Conservation (phyloP, 2,329 filamentous ascomycete species). For the Monilinia polystroma region DNA sequence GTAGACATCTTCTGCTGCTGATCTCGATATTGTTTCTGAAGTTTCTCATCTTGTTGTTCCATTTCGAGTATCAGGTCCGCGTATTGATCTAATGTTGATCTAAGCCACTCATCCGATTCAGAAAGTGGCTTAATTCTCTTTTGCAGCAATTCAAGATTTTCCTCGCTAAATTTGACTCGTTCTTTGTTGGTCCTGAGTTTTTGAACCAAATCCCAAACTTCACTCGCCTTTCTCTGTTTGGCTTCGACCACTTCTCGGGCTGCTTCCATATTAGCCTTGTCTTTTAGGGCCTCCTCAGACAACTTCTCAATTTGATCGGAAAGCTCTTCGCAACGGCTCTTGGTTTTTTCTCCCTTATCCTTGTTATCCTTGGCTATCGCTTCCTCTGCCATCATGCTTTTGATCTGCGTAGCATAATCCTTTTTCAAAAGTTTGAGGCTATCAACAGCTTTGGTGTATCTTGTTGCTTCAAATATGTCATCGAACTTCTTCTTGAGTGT, state of each 20-base stretch:
- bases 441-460: constrained; percentile 96
- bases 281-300: constrained; percentile 56
- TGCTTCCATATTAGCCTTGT: constrained; percentile 41
- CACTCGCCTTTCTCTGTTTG: constrained; percentile 70
- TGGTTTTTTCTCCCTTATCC: constrained; percentile 71
- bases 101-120: constrained; percentile 75
- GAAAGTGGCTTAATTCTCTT: constrained; percentile 71
- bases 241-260: constrained; percentile 54
- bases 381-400: constrained; percentile 71
- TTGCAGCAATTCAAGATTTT: constrained; percentile 71
- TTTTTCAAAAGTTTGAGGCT: constrained; percentile 88
- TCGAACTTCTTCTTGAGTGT: constrained; percentile 92
- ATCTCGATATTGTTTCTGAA: constrained; percentile 63
- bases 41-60: constrained; percentile 59
- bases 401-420: constrained; percentile 73
- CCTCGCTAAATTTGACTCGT: constrained; percentile 67
- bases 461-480: constrained; percentile 94
- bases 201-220: constrained; percentile 72
- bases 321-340: constrained; percentile 64
- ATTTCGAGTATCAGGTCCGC: constrained; percentile 70
- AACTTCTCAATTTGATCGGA: constrained; percentile 64
- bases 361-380: constrained; percentile 79
- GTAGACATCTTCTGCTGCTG: constrained; percentile 53
- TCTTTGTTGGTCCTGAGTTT: constrained; percentile 74
- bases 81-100: constrained; percentile 71